phyloP scores from a whole-genome alignment of 371 early-diverging fungal species.

The Saksenaea vasiformis region DNA sequence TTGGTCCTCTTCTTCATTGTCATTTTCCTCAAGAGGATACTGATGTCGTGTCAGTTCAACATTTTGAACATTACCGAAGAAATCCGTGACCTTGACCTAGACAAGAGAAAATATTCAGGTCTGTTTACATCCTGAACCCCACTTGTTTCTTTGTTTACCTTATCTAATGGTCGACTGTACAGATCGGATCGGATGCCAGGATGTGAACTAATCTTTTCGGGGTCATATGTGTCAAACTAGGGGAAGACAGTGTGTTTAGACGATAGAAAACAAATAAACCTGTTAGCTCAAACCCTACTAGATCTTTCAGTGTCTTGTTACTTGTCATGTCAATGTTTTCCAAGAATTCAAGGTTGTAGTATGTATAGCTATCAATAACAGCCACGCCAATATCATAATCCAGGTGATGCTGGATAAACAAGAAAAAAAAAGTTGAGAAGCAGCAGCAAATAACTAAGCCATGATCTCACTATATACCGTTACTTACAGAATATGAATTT shows the following conservation, averaged over 20 bases:
- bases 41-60: conserved; percentile 72
- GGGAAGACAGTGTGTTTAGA: not conserved
- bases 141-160: conserved; percentile 36
- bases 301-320: conserved; percentile 68
- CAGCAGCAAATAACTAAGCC: no score
- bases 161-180: conserved; percentile 71
- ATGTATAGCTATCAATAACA: conserved; percentile 96
- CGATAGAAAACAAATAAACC: not conserved
- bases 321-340: conserved; percentile 83
- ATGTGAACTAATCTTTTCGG: conserved; percentile 70
- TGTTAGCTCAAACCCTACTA: conserved; percentile 54
- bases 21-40: conserved; percentile 32
- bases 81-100: conserved; percentile 86
- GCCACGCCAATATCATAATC: conserved; percentile 93
- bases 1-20: not conserved
- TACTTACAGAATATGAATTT: conserved; percentile 88
- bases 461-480: no score
- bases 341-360: conserved; percentile 87
- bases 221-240: conserved; percentile 83
- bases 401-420: conserved; percentile 72
- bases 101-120: not conserved
- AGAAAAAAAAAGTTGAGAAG: not conserved
- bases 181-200: conserved; percentile 86
- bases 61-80: conserved; percentile 92
- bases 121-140: conserved; percentile 9